Evolutionary conservation across 345 rosid species (phyloP).

Genomic region (Melaleuca alternifolia): DNA sequence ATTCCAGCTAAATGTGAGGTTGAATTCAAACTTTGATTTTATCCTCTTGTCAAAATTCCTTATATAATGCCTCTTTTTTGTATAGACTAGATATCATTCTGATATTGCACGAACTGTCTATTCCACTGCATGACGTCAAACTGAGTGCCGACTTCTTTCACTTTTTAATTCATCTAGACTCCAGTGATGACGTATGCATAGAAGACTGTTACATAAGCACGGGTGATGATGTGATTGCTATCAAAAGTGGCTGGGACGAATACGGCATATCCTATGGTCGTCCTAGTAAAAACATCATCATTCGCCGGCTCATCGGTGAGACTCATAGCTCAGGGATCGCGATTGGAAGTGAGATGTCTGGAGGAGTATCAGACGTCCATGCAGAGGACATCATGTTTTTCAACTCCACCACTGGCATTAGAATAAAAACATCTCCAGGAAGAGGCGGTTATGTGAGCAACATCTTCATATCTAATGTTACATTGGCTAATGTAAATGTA

Average conservation of each 20-base stretch:
- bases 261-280: conserved; percentile 72
- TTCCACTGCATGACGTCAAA: not conserved
- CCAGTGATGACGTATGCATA: conserved; percentile 79
- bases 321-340: conserved; percentile 77
- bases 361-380: conserved; percentile 78
- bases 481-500: conserved; percentile 41
- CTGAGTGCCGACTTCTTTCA: conserved; percentile 1
- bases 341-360: conserved; percentile 98
- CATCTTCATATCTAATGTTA: conserved; percentile 50
- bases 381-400: conserved; percentile 51
- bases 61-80: not conserved
- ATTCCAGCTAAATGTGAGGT: not conserved
- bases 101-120: not conserved
- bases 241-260: conserved; percentile 99
- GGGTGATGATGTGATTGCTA: conserved; percentile 81
- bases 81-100: not conserved
- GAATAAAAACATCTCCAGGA: conserved; percentile 84
- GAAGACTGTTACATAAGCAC: conserved; percentile 86
- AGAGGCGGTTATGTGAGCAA: conserved; percentile 92
- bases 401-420: conserved; percentile 54
- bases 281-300: conserved; percentile 71
- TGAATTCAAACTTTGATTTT: not conserved
- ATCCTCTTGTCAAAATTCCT: not conserved
- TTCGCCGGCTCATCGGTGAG: conserved; percentile 59
- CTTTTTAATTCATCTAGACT: conserved; percentile 29